Evolutionary conservation across 306 rosid genomes (phyloP).

Genomic region (Astragalus glycyphyllos): DNA sequence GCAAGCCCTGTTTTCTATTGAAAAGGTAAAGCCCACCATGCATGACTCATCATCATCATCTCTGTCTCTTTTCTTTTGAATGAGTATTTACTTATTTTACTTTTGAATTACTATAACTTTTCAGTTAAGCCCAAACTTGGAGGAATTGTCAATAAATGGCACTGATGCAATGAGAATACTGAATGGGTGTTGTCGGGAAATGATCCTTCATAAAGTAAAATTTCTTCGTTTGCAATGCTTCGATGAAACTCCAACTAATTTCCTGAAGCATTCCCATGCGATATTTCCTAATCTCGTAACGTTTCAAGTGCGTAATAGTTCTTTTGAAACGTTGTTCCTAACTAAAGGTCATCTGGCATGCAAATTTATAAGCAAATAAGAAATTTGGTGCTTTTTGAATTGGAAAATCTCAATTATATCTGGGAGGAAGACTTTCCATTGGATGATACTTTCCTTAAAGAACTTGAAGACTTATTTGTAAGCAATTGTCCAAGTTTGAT

Average conservation of each 20-base stretch:
- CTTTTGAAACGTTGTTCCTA: not conserved
- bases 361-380: not conserved
- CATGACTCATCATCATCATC: too few relatives aligned
- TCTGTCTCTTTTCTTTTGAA: not conserved
- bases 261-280: not conserved
- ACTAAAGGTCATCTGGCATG: not conserved
- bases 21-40: too few relatives aligned
- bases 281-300: not conserved
- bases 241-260: not conserved
- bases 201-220: not conserved
- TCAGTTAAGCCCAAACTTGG: not conserved
- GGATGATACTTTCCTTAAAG: not conserved
- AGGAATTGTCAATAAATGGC: slow-evolving; percentile 8
- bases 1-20: not conserved
- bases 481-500: not conserved
- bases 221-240: not conserved
- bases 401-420: not conserved
- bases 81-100: not conserved
- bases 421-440: slow-evolving; percentile 2
- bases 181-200: not conserved
- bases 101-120: not conserved
- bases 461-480: not conserved
- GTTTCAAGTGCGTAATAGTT: not conserved
- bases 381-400: not conserved
- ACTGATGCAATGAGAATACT: not conserved